phyloP scores from a whole-genome alignment of 805 yeast species.

The Ogataea thermomethanolica region DNA sequence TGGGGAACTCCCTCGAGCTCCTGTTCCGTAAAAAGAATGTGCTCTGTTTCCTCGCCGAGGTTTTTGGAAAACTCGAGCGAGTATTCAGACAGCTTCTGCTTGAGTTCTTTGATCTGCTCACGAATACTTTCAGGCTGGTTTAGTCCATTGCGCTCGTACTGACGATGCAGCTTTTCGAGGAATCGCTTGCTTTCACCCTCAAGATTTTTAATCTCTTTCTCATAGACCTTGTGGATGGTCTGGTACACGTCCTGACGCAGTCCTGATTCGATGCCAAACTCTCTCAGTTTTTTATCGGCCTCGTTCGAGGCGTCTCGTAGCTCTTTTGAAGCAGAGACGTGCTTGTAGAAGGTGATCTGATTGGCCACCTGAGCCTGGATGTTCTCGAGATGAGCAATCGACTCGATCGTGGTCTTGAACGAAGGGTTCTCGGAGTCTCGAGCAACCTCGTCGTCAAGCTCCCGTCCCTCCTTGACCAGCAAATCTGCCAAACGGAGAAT shows the following conservation, averaged over 20 bases:
- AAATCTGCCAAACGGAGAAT: constrained; percentile 42
- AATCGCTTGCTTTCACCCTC: constrained; percentile 56
- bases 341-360: constrained; percentile 65
- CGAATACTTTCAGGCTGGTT: constrained; percentile 54
- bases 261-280: constrained; percentile 59
- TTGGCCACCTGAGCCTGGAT: constrained; percentile 41
- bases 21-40: constrained; percentile 53
- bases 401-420: constrained; percentile 52
- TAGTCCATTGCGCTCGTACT: constrained; percentile 67
- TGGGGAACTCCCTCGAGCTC: constrained; percentile 75
- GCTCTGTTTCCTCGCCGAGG: constrained; percentile 68
- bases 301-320: constrained; percentile 67
- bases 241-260: constrained; percentile 64
- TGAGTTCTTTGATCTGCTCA: constrained; percentile 52
- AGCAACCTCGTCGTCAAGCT: constrained; percentile 53
- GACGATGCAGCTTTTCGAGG: constrained; percentile 52
- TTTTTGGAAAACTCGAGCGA: constrained; percentile 59
- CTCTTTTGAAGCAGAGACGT: constrained; percentile 62
- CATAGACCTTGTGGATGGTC: constrained; percentile 52
- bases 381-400: constrained; percentile 52
- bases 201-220: constrained; percentile 32
- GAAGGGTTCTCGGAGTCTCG: constrained; percentile 43
- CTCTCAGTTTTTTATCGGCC: constrained; percentile 56
- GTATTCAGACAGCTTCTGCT: constrained; percentile 56
- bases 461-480: constrained; percentile 41